These are phyloP conservation scores for Colletotrichum sp. DNA, from an alignment of 2,329 filamentous ascomycete species.

Conservation along the genomic window DNA sequence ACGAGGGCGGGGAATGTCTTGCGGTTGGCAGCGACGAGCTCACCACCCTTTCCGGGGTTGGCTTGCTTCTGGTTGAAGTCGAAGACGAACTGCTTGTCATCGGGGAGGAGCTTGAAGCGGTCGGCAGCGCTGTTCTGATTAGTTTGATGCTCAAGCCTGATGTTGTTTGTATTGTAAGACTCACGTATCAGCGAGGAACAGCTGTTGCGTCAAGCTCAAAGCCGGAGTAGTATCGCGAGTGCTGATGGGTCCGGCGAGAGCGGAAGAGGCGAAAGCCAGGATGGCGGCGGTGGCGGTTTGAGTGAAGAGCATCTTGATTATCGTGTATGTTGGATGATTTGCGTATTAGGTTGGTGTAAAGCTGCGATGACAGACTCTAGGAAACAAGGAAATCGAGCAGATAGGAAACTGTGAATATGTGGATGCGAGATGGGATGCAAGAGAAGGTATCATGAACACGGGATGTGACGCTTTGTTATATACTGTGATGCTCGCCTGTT, in stretches of 20 bases:
- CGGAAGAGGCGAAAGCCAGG: conserved; percentile 41
- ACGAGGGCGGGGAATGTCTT: conserved; percentile 63
- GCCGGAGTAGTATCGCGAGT: conserved; percentile 11
- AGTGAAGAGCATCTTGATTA: conserved; percentile 34
- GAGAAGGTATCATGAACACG: neutral
- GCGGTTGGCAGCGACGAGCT: conserved; percentile 57
- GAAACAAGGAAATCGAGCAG: neutral
- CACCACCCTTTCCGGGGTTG: conserved; percentile 45
- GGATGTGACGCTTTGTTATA: conserved; percentile 1
- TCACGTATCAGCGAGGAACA: conserved; percentile 43
- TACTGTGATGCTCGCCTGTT: neutral
- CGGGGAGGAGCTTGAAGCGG: conserved; percentile 45
- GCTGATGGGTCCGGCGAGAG: conserved; percentile 27
- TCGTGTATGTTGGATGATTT: neutral
- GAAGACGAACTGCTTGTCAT: conserved; percentile 52
- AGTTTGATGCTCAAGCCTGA: conserved; percentile 3
- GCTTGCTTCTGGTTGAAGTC: conserved; percentile 44
- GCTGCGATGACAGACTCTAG: neutral
- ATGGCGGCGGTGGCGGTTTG: conserved; percentile 37
- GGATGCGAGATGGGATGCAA: neutral
- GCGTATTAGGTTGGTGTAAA: neutral
- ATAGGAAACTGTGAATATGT: neutral
- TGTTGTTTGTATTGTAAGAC: conserved; percentile 3
- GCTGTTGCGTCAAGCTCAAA: conserved; percentile 36
- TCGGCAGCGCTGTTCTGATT: conserved; percentile 40